Percentiles rank a stretch among this genome's conserved stretches.
These are phyloP conservation scores for Dispira simplex DNA, from an alignment of 192 early-diverging fungal species.

Conservation along the genomic window DNA sequence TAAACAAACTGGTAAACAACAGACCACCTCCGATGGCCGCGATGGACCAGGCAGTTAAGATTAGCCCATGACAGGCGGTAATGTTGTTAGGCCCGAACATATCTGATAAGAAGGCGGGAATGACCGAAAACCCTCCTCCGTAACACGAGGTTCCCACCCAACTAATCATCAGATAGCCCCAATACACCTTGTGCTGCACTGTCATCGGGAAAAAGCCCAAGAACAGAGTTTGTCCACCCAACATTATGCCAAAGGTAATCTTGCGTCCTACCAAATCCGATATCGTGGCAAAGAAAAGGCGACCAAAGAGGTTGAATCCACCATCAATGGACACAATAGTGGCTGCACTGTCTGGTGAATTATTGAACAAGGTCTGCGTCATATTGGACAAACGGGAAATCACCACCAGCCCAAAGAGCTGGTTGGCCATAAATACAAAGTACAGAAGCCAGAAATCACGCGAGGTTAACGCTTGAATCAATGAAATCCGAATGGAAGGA, in stretches of 20 bases:
- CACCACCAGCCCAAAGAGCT: constrained; percentile 42
- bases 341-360: constrained; percentile 17
- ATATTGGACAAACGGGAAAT: constrained; percentile 47
- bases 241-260: constrained; percentile 44
- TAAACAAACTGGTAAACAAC: constrained; percentile 45
- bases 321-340: constrained; percentile 41
- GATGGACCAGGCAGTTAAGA: constrained; percentile 61
- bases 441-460: constrained; percentile 43
- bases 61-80: constrained; percentile 54
- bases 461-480: constrained; percentile 36
- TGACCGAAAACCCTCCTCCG: constrained; percentile 60
- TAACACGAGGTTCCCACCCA: constrained; percentile 55
- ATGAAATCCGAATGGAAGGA: constrained; percentile 30
- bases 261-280: constrained; percentile 49
- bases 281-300: constrained; percentile 34
- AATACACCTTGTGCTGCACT: constrained; percentile 35
- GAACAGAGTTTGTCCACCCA: constrained; percentile 39
- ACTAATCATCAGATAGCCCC: constrained; percentile 39
- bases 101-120: constrained; percentile 60
- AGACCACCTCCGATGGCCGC: constrained; percentile 59
- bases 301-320: constrained; percentile 40
- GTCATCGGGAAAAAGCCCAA: constrained; percentile 31
- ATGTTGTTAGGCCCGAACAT: constrained; percentile 72
- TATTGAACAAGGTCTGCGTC: constrained; percentile 35
- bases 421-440: constrained; percentile 45